These are phyloP conservation scores for Bertia moriformis DNA, from an alignment of 2,329 filamentous ascomycete species.

Conservation along the genomic window DNA sequence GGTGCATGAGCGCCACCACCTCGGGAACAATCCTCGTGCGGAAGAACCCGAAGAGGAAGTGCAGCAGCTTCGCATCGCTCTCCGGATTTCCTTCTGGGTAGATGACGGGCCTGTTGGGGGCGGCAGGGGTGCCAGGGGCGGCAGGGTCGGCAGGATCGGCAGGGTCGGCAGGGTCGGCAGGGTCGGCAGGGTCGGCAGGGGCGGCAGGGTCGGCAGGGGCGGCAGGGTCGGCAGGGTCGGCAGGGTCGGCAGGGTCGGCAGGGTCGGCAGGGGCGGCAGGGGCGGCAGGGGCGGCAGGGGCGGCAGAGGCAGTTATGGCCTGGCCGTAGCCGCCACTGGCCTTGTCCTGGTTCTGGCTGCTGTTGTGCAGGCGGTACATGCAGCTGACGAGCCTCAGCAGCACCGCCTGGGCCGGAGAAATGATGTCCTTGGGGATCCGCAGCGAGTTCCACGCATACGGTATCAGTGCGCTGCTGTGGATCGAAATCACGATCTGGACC, in stretches of 20 bases:
- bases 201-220: no score
- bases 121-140: no score
- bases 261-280: no score
- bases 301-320: slow-evolving; percentile 20
- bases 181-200: no score
- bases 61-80: slow-evolving; percentile 51
- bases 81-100: no score
- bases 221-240: no score
- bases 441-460: slow-evolving; percentile 87
- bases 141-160: no score
- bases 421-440: slow-evolving; percentile 85
- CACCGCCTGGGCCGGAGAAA: slow-evolving; percentile 86
- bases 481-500: slow-evolving; percentile 85
- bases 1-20: slow-evolving; percentile 82
- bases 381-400: slow-evolving; percentile 81
- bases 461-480: slow-evolving; percentile 76
- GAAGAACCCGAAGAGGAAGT: slow-evolving; percentile 87
- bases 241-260: no score
- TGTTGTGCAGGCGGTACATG: slow-evolving; percentile 56
- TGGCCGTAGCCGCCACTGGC: no score
- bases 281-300: slow-evolving; percentile 8
- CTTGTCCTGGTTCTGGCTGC: slow-evolving; percentile 21
- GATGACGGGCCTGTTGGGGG: slow-evolving; percentile 16
- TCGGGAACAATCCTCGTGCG: slow-evolving; percentile 84
- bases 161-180: no score